phyloP scores from a whole-genome alignment of 139 green algal genomes.

The Chlamydomonas sp. region DNA sequence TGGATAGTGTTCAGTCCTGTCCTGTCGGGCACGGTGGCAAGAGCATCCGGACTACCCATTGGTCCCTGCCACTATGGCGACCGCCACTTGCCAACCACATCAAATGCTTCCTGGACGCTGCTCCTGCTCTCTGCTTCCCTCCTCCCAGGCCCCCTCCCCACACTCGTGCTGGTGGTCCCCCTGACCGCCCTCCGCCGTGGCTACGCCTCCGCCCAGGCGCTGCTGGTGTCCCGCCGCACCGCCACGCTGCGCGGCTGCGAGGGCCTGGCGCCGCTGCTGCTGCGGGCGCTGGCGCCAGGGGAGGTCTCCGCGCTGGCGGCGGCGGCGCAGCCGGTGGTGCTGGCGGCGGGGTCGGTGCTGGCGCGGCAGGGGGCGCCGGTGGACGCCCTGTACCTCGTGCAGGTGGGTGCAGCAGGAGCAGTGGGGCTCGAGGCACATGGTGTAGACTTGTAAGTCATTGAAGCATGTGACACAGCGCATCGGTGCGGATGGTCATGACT shows the following conservation, averaged over 20 bases:
- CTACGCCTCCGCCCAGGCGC: neutral
- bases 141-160: neutral
- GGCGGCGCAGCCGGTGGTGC: neutral
- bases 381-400: conserved; percentile 27
- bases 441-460: neutral
- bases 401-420: neutral
- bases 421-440: neutral
- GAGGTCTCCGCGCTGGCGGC: conserved; percentile 16
- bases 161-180: conserved; percentile 2
- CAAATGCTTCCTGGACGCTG: too few relatives aligned
- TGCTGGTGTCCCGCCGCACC: neutral
- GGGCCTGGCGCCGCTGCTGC: neutral
- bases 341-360: conserved; percentile 21
- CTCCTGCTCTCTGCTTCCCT: neutral
- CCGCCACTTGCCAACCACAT: too few relatives aligned
- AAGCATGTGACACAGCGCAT: neutral
- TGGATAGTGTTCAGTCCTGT: too few relatives aligned
- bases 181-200: neutral
- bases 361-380: conserved; percentile 14
- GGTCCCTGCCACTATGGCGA: too few relatives aligned
- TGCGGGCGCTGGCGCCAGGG: neutral
- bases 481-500: neutral
- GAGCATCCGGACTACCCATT: too few relatives aligned
- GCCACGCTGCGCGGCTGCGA: neutral
- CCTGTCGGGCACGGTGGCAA: too few relatives aligned